Percentiles rank a stretch among this genome's conserved stretches.
Evolutionary conservation across 2,329 filamentous ascomycete species (phyloP).

Genomic region (Ophiostoma piceae): DNA sequence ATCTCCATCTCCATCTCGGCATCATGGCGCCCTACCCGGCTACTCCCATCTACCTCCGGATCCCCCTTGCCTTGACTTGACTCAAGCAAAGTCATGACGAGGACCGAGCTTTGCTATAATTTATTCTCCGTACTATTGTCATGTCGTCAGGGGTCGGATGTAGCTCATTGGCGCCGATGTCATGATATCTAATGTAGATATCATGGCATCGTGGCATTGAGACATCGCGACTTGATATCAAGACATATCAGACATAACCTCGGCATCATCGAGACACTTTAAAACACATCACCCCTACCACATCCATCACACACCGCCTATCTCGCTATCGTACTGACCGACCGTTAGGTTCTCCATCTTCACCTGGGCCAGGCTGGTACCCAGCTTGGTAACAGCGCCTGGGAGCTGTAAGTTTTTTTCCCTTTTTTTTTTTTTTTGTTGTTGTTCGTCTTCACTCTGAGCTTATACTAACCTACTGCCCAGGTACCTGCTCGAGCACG

Average conservation of each 20-base stretch:
- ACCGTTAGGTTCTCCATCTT: constrained; percentile 54
- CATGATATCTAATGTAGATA: neutral
- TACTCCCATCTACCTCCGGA: neutral
- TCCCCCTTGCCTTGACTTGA: neutral
- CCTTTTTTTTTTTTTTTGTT: neutral
- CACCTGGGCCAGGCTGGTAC: constrained; percentile 65
- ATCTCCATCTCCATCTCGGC: neutral
- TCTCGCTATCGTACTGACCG: neutral
- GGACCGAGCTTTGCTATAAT: constrained; percentile 14
- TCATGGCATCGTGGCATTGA: neutral
- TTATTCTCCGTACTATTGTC: neutral
- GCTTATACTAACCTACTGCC: constrained; percentile 15
- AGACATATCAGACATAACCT: neutral
- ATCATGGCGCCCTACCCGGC: neutral
- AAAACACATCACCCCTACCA: neutral
- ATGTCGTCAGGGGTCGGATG: neutral
- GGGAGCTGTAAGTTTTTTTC: constrained; percentile 60
- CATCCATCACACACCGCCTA: neutral
- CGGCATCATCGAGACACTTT: neutral
- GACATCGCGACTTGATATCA: neutral
- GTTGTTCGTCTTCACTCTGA: neutral
- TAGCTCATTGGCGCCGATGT: too few species aligned
- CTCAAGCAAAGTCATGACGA: neutral
- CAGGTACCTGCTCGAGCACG: constrained; percentile 69
- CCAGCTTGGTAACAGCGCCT: constrained; percentile 69